Conservation (phyloP, 2,329 filamentous ascomycete genomes). For the Graphilbum fragrans region DNA sequence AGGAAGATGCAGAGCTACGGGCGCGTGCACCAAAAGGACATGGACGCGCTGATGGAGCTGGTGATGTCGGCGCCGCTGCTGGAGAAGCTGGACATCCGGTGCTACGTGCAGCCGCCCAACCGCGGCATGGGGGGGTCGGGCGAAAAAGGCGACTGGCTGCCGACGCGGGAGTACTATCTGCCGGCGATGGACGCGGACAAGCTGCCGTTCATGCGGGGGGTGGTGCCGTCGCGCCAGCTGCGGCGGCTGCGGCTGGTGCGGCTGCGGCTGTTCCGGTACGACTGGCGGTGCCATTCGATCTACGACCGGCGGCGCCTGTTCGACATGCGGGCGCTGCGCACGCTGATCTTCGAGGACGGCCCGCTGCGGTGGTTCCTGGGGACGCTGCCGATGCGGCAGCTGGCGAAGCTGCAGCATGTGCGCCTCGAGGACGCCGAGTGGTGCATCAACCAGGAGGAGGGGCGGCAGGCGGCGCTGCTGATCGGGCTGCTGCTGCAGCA, state of each 20-base stretch:
- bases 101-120: conserved; percentile 8
- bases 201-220: not conserved
- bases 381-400: conserved; percentile 24
- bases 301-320: conserved; percentile 28
- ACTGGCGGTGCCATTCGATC: conserved; percentile 29
- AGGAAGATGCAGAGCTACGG: not conserved
- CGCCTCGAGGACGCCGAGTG: conserved; percentile 32
- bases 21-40: not conserved
- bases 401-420: conserved; percentile 24
- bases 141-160: no score
- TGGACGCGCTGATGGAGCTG: not conserved
- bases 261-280: conserved; percentile 31
- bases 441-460: conserved; percentile 17
- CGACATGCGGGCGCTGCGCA: conserved; percentile 30
- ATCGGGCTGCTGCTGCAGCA: conserved; percentile 26
- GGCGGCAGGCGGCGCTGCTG: conserved; percentile 24
- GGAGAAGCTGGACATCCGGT: conserved; percentile 1
- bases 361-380: conserved; percentile 30
- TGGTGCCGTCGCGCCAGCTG: conserved; percentile 9
- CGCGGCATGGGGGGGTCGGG: no score
- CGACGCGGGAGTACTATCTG: conserved; percentile 9
- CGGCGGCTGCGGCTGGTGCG: conserved; percentile 29
- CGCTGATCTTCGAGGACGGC: conserved; percentile 28
- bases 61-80: conserved; percentile 16
- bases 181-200: conserved; percentile 20